Evolutionary conservation across 225 moss, liverwort and hornwort genomes (phyloP).

Genomic region (Ulota crispa): DNA sequence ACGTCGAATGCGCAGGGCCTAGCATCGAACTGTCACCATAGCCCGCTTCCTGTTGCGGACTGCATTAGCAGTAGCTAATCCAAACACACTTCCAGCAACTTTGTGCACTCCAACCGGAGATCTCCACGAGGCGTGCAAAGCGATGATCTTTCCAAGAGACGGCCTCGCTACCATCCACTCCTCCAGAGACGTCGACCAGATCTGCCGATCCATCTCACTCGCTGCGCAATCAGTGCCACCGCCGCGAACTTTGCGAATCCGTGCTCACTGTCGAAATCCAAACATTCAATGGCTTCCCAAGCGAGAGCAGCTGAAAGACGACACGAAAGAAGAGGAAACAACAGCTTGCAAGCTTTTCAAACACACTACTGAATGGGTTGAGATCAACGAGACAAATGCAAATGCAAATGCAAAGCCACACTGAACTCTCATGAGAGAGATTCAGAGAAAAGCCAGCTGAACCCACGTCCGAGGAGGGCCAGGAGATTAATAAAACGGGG

Average conservation of each 20-base stretch:
- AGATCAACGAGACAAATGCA: neutral
- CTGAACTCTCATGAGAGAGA: neutral
- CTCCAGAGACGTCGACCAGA: neutral
- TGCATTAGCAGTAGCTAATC: neutral
- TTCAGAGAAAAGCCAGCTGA: no score
- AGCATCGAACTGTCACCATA: neutral
- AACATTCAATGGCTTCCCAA: neutral
- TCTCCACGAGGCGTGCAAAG: neutral
- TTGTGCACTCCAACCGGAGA: neutral
- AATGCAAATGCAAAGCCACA: no score
- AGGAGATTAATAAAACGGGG: neutral
- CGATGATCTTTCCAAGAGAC: neutral
- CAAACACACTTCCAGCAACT: neutral
- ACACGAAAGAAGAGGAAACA: neutral
- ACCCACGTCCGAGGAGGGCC: no score
- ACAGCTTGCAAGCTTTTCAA: conserved; percentile 8
- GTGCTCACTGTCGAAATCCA: conserved; percentile 6
- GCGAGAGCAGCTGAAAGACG: conserved; percentile 1
- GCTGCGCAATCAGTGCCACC: neutral
- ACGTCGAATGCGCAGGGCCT: neutral
- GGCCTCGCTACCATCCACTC: neutral
- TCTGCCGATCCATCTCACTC: conserved; percentile 16
- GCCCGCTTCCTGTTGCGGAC: neutral
- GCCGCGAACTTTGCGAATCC: neutral
- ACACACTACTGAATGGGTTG: neutral